These are phyloP conservation scores for Lepiota brunneoincarnata DNA, from an alignment of 768 basidiomycete species.

Conservation along the genomic window DNA sequence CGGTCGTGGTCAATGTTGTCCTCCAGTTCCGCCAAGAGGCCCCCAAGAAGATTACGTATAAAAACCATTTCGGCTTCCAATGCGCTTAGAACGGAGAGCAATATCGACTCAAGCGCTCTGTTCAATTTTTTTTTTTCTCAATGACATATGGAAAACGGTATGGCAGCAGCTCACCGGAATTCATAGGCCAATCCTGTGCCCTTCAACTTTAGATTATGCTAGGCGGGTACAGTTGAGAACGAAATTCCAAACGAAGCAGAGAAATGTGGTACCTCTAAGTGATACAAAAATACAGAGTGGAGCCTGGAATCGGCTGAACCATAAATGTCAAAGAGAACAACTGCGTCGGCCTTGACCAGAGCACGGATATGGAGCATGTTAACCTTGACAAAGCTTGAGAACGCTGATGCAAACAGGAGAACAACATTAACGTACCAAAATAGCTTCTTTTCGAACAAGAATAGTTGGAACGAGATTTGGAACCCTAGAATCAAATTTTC, in stretches of 20 bases:
- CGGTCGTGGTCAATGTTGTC: constrained; percentile 95
- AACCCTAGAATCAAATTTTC: constrained; percentile 93
- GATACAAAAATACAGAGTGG: constrained; percentile 85
- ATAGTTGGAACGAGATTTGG: constrained; percentile 96
- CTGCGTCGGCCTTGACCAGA: constrained; percentile 88
- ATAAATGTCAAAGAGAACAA: constrained; percentile 89
- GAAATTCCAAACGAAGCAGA: constrained; percentile 2
- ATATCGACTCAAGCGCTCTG: constrained; percentile 90
- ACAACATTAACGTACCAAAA: constrained; percentile 57
- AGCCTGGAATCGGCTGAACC: constrained; percentile 84
- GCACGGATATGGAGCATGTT: constrained; percentile 95
- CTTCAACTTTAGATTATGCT: constrained; percentile 85
- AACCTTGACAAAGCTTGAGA: constrained; percentile 44
- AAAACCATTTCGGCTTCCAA: constrained; percentile 97
- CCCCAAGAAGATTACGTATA: constrained; percentile 86
- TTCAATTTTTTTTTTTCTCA: background rate
- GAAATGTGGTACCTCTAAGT: constrained; percentile 61
- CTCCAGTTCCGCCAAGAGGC: constrained; percentile 88
- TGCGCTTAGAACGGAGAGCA: constrained; percentile 88
- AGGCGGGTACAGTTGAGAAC: constrained; percentile 5
- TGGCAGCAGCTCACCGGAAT: constrained; percentile 57
- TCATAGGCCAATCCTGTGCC: constrained; percentile 76
- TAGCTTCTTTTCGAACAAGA: constrained; percentile 81
- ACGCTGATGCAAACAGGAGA: constrained; percentile 3
- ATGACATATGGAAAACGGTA: background rate